Evolutionary conservation across 2,329 filamentous ascomycete species (phyloP), one percentile per base, ranked within the genome.

Genomic region (Fusarium sublunatum): DNA sequence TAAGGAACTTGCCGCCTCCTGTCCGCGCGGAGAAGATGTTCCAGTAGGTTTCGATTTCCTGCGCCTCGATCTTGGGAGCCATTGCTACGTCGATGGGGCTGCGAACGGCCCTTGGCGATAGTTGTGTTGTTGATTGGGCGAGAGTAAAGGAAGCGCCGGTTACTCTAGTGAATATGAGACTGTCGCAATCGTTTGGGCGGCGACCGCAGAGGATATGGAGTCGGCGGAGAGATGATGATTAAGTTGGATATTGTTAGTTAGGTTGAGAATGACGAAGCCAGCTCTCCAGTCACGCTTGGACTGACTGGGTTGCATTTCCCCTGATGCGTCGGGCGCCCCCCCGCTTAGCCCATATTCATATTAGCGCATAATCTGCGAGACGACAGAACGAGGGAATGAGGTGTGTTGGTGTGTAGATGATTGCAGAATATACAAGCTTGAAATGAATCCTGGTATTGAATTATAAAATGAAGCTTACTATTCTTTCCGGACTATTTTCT

Each of bases 1-100:
- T 87, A 26, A 88, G 76, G 68, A 78, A 86, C 74, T 87, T 82
- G 62, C 82, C 83, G 66, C 85, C 85, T 72, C 85, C 85, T 42
- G 85, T 87, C 62, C 85, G 78, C 31, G 83, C 78, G 50, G 83
- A 77, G 73, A 88, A 88, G 75, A 88, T 88, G 73, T 87, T 87
- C 85, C 85, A 88, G 75, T 88, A 88, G 47, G 85, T 88, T 69
- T 88, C 85, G 69, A 88, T 85, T 75, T 88, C 85, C 70, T 83
- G 79, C 51, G 84, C 77, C 74, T 88, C 85, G 74, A 88, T 88
- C 73, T 84, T 83, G 72, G 84, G 85, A 67, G 85, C 79, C 83
- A 86, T 86, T 68, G 55, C 76, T 73, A 67, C 63, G 59, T 67
- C 42, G 53, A 58, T 49, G 36, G 41, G 45, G 53, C 39, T 38